These are phyloP conservation scores for Vicia sativa DNA, from an alignment of 306 rosid species.

Conservation along the genomic window DNA sequence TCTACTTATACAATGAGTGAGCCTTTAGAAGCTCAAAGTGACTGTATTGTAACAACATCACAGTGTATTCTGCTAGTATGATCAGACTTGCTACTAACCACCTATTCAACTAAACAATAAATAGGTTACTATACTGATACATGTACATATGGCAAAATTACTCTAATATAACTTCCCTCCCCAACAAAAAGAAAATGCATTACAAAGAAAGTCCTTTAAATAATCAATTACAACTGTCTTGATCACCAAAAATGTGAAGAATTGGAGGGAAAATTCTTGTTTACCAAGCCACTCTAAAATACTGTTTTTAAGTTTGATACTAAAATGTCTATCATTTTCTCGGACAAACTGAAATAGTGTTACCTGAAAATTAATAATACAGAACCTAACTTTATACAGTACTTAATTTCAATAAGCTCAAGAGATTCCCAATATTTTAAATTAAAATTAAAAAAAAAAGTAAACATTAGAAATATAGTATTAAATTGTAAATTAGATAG, in stretches of 20 bases:
- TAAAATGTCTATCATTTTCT: too few species aligned
- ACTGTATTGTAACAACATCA: not conserved
- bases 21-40: not conserved
- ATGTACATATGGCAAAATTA: not conserved
- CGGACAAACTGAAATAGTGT: too few species aligned
- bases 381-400: too few species aligned
- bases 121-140: not conserved
- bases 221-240: too few species aligned
- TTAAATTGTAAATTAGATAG: constrained; percentile 33
- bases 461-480: not conserved
- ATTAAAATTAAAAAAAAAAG: not conserved
- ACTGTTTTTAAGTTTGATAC: too few species aligned
- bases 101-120: not conserved
- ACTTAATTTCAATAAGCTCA: not conserved
- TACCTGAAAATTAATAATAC: too few species aligned
- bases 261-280: too few species aligned
- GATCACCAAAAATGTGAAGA: too few species aligned
- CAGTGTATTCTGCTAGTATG: not conserved
- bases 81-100: not conserved
- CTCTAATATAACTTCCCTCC: not conserved
- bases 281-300: too few species aligned
- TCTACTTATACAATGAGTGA: not conserved
- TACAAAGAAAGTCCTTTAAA: too few species aligned
- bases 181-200: too few species aligned
- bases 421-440: constrained; percentile 24